These are phyloP conservation scores for Starmera dryadoides DNA, from an alignment of 805 yeast species.

Conservation along the genomic window DNA sequence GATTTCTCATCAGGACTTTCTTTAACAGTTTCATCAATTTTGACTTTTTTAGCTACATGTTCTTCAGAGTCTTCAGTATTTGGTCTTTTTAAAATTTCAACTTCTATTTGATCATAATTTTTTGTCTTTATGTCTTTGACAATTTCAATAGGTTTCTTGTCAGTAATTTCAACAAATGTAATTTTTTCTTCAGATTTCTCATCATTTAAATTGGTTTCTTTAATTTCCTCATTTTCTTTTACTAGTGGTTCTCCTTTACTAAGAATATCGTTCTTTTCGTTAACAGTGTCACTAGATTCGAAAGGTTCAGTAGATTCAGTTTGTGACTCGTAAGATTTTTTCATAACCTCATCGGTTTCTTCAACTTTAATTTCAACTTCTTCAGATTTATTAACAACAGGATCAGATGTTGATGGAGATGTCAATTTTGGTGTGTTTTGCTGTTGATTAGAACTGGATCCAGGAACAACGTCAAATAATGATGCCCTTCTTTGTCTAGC, in stretches of 20 bases:
- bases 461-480: neutral
- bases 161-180: no score
- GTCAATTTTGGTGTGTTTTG: constrained; percentile 1
- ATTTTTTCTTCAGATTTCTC: no score
- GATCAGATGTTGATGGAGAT: neutral
- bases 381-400: neutral
- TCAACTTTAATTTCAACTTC: neutral
- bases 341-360: neutral
- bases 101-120: no score
- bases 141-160: neutral
- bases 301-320: neutral
- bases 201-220: no score
- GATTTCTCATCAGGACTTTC: no score
- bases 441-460: no score
- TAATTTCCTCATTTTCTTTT: no score
- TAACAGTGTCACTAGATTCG: neutral
- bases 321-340: no score
- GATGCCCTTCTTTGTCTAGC: constrained; percentile 18
- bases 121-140: no score
- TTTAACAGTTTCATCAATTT: neutral
- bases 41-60: neutral
- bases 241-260: neutral
- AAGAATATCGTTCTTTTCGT: neutral
- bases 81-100: constrained; percentile 14
- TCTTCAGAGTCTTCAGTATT: neutral